These are phyloP conservation scores for Rutstroemia sp. DNA, from an alignment of 2,329 filamentous ascomycete species.

Conservation along the genomic window DNA sequence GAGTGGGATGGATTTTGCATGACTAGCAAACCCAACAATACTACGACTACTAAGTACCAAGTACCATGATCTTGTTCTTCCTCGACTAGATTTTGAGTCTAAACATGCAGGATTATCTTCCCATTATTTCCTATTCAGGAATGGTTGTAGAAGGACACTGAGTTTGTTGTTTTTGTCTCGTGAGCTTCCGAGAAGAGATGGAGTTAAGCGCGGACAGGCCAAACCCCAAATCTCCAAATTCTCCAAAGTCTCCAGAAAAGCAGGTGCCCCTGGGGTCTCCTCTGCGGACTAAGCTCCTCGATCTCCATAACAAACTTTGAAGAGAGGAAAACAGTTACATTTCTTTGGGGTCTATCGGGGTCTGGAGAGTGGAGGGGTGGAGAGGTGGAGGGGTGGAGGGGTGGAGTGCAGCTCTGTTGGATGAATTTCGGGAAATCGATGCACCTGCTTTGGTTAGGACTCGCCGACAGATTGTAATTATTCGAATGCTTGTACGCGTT, in stretches of 20 bases:
- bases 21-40: not conserved
- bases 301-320: not conserved
- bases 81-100: not conserved
- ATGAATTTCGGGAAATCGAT: not conserved
- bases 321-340: not conserved
- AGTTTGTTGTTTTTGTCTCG: not conserved
- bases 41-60: not conserved
- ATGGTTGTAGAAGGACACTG: not conserved
- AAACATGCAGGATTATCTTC: not conserved
- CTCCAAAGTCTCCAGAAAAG: not conserved
- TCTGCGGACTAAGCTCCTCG: not conserved
- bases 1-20: not conserved
- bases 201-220: not conserved
- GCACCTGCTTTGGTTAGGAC: too few relatives aligned
- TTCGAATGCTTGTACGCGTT: not conserved
- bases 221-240: not conserved
- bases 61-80: not conserved
- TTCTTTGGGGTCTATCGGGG: constrained; percentile 1
- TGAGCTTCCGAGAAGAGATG: not conserved
- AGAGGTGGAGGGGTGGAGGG: not conserved
- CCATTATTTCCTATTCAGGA: constrained; percentile 1
- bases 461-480: not conserved
- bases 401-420: constrained; percentile 1
- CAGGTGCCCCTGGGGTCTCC: not conserved
- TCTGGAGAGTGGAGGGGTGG: constrained; percentile 1